These are phyloP conservation scores for Canna indica DNA, from an alignment of 176 grass and related monocot species.

Conservation along the genomic window DNA sequence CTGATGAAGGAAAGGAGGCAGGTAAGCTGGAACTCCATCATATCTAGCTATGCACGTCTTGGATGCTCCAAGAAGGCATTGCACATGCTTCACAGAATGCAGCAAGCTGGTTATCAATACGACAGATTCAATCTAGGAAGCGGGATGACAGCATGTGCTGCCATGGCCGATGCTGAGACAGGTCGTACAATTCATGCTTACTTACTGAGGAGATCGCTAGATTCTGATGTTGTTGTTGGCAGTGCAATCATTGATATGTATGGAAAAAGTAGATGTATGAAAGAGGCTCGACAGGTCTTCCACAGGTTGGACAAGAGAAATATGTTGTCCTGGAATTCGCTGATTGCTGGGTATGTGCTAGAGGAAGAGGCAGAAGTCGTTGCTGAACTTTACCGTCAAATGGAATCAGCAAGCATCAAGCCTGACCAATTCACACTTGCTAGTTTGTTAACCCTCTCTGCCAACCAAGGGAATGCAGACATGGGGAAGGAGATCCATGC, in stretches of 20 bases:
- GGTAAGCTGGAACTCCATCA: conserved; percentile 45
- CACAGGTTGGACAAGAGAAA: conserved; percentile 42
- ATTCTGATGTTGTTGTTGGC: conserved; percentile 43
- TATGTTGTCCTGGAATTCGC: conserved; percentile 44
- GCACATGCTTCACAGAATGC: conserved; percentile 36
- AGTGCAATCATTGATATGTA: conserved; percentile 43
- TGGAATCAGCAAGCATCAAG: conserved; percentile 34
- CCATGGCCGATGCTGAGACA: conserved; percentile 34
- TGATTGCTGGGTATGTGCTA: conserved; percentile 44
- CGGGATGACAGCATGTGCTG: conserved; percentile 35
- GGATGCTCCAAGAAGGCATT: conserved; percentile 32
- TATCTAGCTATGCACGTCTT: conserved; percentile 41
- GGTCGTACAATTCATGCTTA: conserved; percentile 42
- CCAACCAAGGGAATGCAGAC: conserved; percentile 26
- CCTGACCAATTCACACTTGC: conserved; percentile 39
- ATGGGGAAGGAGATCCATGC: conserved; percentile 44
- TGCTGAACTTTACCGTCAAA: conserved; percentile 27
- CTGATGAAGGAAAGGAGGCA: conserved; percentile 27
- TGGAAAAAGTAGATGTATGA: conserved; percentile 29
- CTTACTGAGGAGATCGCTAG: conserved; percentile 41
- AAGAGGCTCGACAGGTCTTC: conserved; percentile 29
- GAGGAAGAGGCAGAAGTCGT: conserved; percentile 30
- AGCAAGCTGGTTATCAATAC: conserved; percentile 30
- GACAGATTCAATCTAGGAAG: conserved; percentile 44
- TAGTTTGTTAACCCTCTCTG: conserved; percentile 41